Percentiles rank a stretch among this genome's conserved stretches.
Evolutionary conservation across 805 yeast species (phyloP).

Genomic region (Ogataea dorogensis): DNA sequence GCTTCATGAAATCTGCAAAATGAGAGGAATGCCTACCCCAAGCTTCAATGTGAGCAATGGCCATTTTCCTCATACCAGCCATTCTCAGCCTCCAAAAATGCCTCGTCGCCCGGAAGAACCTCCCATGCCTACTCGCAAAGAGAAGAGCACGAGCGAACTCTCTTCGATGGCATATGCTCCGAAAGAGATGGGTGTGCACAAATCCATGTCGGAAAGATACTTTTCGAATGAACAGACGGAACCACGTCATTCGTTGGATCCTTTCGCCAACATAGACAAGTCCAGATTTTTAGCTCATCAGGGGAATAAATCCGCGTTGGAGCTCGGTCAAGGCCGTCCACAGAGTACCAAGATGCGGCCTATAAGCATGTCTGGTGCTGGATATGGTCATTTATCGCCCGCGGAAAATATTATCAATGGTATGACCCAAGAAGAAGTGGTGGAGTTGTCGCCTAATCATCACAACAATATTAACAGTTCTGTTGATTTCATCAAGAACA

Average conservation of each 20-base stretch:
- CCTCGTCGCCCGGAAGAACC: constrained; percentile 10
- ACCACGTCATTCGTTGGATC: constrained; percentile 30
- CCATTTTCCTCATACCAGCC: constrained; percentile 8
- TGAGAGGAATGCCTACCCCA: constrained; percentile 47
- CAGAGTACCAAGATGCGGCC: constrained; percentile 29
- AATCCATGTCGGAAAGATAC: constrained; percentile 19
- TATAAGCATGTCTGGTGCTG: constrained; percentile 36
- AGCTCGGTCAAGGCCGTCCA: constrained; percentile 5
- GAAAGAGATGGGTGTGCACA: constrained; percentile 16
- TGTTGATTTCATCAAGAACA: constrained; percentile 37
- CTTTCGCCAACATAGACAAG: constrained; percentile 43
- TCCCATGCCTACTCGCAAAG: constrained; percentile 19
- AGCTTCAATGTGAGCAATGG: constrained; percentile 33
- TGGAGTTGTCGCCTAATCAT: constrained; percentile 33
- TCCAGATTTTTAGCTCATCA: constrained; percentile 31
- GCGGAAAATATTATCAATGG: constrained; percentile 31
- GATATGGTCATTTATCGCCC: constrained; percentile 16
- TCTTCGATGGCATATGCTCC: not conserved
- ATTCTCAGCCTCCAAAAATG: constrained; percentile 2
- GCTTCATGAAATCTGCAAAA: constrained; percentile 61
- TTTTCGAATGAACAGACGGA: constrained; percentile 4
- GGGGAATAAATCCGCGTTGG: constrained; percentile 14
- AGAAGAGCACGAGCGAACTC: constrained; percentile 18
- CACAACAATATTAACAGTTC: constrained; percentile 34
- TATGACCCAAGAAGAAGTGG: constrained; percentile 33